Evolutionary conservation across 306 rosid species (phyloP), one percentile per base, ranked within the genome.

Genomic region (Vigna nakashimae): DNA sequence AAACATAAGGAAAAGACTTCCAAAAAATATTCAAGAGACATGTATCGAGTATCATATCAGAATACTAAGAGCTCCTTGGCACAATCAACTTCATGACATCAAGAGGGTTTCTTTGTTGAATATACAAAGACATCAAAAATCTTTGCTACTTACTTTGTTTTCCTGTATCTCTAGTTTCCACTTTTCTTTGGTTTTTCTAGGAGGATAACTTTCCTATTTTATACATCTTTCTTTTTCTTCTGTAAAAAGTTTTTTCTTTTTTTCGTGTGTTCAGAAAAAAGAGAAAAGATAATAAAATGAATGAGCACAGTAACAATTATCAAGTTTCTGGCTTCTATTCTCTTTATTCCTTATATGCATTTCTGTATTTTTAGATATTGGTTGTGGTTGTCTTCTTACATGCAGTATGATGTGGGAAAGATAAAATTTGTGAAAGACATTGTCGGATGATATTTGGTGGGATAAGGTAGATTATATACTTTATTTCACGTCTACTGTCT

Each of bases 31-130:
- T 69, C 30, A 58, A 26, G 63, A 28, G n/a, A 55, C 15, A 59
- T 59, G 42, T 30, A 30, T 59, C 40, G 34, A 38, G 65, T 28
- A 17, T 18, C 64, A 72, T 24, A 62, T 69, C 51, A 70, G 66
- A 77, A 68, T n/a, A 60, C 48, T 38, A 74, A 64, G 52, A 48
- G 45, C 65, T 62, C 63, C 69, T 22, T 6, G 30, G 45, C 13
- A 62, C 32, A 70, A 17, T 72, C 64, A 65, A 71, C 24, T 55
- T 55, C 45, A 17, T n/a, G 32, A 40, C 52, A 78, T 26, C 22
- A 52, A 14, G 26, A 55, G 32, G 32, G 14, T 16, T 65, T 53
- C 7, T 53, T 22, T 30, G 36, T 53, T 24, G 24, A 15, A 80
- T 32, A 16, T 38, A 66, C 4, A 56, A 56, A 66, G 36, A 57